Percentiles rank a stretch among this genome's conserved stretches.
Conservation (phyloP, 1,284 basidiomycete species). For the Cutaneotrichosporon spelunceum region DNA sequence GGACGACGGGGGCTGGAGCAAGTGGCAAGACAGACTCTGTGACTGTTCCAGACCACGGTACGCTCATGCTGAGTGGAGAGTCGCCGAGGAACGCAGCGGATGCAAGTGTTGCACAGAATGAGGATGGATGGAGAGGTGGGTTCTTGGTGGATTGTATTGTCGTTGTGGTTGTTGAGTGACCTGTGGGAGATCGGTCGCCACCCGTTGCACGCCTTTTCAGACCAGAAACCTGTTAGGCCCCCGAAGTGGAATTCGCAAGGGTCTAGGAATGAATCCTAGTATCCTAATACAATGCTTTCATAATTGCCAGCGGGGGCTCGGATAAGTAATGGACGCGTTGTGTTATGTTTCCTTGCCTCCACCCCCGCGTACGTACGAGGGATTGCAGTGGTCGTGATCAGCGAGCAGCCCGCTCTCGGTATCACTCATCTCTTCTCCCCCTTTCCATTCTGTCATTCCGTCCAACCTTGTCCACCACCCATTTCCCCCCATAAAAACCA, state of each 20-base stretch:
- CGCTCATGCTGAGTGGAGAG: slow-evolving; percentile 6
- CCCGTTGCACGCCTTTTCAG: no score
- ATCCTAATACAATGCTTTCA: background rate
- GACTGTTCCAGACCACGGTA: slow-evolving; percentile 7
- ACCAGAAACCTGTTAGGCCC: no score
- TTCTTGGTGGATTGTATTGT: background rate
- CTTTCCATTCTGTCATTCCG: background rate
- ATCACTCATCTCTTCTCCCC: slow-evolving; percentile 1
- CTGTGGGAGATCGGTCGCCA: no score
- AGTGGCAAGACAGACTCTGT: slow-evolving; percentile 8
- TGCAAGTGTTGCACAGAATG: background rate
- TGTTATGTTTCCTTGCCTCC: slow-evolving; percentile 1
- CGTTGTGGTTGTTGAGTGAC: background rate
- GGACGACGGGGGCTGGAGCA: slow-evolving; percentile 14
- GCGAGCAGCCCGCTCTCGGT: background rate
- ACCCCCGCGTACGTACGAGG: background rate
- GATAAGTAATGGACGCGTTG: background rate
- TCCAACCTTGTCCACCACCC: background rate
- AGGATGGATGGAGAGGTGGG: slow-evolving; percentile 3
- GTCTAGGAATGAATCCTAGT: no score
- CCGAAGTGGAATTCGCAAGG: no score
- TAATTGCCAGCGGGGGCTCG: background rate
- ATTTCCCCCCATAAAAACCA: background rate
- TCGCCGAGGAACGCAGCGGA: background rate
- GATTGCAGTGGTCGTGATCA: no score